Conservation (phyloP, 164 flowering plant genomes). For the Stephania cephalantha region DNA sequence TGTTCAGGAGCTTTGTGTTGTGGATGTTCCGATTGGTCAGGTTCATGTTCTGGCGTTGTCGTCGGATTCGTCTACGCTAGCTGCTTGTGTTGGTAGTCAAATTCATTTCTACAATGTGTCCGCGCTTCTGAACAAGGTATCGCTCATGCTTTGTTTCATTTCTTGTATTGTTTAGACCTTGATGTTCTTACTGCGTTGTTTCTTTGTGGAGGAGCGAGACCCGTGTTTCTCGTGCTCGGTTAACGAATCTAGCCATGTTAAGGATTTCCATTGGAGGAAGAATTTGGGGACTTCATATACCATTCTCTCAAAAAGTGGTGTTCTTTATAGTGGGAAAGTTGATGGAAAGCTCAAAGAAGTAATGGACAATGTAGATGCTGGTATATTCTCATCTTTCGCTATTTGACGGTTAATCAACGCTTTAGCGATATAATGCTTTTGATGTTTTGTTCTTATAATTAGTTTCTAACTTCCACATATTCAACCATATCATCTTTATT, state of each 20-base stretch:
- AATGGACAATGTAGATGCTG: constrained; percentile 81
- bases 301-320: constrained; percentile 54
- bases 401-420: neutral
- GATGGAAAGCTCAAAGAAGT: constrained; percentile 33
- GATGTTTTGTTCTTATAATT: neutral
- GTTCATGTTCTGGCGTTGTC: constrained; percentile 59
- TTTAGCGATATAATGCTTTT: neutral
- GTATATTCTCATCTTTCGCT: constrained; percentile 30
- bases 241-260: constrained; percentile 41
- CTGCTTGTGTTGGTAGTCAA: constrained; percentile 41
- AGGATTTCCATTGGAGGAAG: constrained; percentile 66
- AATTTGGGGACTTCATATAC: constrained; percentile 36
- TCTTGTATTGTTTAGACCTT: neutral
- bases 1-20: constrained; percentile 53
- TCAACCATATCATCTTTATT: neutral
- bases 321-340: constrained; percentile 51
- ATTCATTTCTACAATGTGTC: constrained; percentile 47
- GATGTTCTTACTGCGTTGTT: neutral
- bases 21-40: constrained; percentile 49
- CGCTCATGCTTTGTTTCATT: neutral
- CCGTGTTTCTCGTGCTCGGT: constrained; percentile 50
- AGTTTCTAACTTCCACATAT: neutral
- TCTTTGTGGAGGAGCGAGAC: constrained; percentile 40
- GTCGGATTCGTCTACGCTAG: constrained; percentile 46
- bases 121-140: constrained; percentile 68